Conservation (phyloP, 371 early-diverging fungal genomes). For the Apophysomyces trapeziformis region DNA sequence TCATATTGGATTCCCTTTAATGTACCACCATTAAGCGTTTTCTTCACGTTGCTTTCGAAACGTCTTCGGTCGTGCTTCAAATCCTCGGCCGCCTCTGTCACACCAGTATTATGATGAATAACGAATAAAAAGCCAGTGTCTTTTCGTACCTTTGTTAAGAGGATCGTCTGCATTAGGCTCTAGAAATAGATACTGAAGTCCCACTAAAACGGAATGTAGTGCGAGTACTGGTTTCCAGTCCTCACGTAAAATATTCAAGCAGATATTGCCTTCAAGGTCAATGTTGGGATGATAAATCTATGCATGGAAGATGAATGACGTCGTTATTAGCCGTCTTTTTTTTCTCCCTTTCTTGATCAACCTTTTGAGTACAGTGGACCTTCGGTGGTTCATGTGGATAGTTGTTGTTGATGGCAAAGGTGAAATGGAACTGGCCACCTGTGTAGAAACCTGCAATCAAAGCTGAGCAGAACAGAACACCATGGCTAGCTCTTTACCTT, state of each 20-base stretch:
- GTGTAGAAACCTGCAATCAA: constrained; percentile 82
- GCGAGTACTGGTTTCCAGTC: constrained; percentile 99
- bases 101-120: background rate
- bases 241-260: constrained; percentile 98
- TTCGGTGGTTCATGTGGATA: constrained; percentile 99
- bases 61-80: constrained; percentile 63
- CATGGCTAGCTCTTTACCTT: constrained; percentile 59
- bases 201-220: constrained; percentile 94
- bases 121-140: constrained; percentile 1
- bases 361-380: constrained; percentile 92
- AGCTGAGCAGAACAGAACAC: background rate
- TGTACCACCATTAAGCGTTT: constrained; percentile 70
- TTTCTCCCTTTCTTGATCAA: constrained; percentile 23
- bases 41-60: constrained; percentile 72
- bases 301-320: constrained; percentile 19
- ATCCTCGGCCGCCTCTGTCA: constrained; percentile 77
- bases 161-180: constrained; percentile 99
- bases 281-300: constrained; percentile 99
- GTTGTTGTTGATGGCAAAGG: constrained; percentile 87
- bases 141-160: constrained; percentile 84
- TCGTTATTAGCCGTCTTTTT: background rate
- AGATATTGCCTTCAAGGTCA: constrained; percentile 96
- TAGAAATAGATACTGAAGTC: constrained; percentile 93
- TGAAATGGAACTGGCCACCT: constrained; percentile 92
- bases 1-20: constrained; percentile 69